Conservation (phyloP, 768 basidiomycete species). For the Hydnomerulius pinastri region DNA sequence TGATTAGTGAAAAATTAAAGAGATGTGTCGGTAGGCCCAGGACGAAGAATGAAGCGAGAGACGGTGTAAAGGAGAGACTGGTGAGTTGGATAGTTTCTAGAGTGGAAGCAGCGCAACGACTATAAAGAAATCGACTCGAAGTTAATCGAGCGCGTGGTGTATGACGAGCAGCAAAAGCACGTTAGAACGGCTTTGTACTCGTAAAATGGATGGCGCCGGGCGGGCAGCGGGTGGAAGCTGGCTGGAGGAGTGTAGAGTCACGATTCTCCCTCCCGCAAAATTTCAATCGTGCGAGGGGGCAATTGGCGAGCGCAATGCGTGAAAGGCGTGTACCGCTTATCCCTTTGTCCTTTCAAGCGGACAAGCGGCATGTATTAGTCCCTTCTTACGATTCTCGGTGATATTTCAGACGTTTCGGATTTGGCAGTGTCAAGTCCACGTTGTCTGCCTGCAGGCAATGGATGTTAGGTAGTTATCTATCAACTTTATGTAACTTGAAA, state of each 20-base stretch:
- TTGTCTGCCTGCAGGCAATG: constrained; percentile 77
- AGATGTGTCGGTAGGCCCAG: constrained; percentile 14
- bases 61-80: constrained; percentile 38
- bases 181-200: constrained; percentile 28
- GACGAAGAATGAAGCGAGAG: constrained; percentile 28
- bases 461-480: constrained; percentile 40
- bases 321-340: constrained; percentile 57
- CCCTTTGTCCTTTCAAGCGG: constrained; percentile 41
- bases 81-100: constrained; percentile 27
- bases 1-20: constrained; percentile 23
- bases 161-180: constrained; percentile 25
- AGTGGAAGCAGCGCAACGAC: constrained; percentile 27
- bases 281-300: constrained; percentile 50
- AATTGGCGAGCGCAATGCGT: constrained; percentile 43
- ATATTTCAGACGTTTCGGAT: constrained; percentile 57
- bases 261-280: constrained; percentile 46
- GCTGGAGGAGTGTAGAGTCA: constrained; percentile 32
- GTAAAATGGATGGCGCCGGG: constrained; percentile 26
- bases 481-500: constrained; percentile 46
- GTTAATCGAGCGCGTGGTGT: constrained; percentile 50
- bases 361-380: constrained; percentile 33
- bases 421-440: constrained; percentile 52
- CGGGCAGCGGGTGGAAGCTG: constrained; percentile 20
- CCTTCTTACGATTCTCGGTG: constrained; percentile 28
- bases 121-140: constrained; percentile 49